These are phyloP conservation scores for Podila epigama DNA, from an alignment of 192 early-diverging fungal species.

Conservation along the genomic window DNA sequence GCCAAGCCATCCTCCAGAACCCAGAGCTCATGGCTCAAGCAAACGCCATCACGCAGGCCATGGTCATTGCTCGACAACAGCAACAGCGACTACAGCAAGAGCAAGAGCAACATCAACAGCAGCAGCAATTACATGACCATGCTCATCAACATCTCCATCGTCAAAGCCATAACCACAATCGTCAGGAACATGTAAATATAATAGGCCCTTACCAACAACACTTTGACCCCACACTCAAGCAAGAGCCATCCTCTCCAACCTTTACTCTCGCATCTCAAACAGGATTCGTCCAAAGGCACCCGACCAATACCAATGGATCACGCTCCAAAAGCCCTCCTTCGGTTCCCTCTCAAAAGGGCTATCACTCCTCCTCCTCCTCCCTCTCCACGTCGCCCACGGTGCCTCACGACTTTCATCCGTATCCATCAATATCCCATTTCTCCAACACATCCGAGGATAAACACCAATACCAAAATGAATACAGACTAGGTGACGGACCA, in stretches of 20 bases:
- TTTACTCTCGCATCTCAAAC: background rate
- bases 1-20: slow-evolving; percentile 42
- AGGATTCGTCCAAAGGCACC: background rate
- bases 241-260: background rate
- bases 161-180: slow-evolving; percentile 10
- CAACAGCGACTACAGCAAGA: slow-evolving; percentile 7
- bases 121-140: slow-evolving; percentile 7
- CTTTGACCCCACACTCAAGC: background rate
- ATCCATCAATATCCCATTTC: too few relatives aligned
- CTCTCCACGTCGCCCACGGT: background rate
- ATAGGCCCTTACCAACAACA: too few relatives aligned
- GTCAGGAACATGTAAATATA: slow-evolving; percentile 6
- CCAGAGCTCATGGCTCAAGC: slow-evolving; percentile 46
- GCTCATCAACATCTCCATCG: slow-evolving; percentile 9
- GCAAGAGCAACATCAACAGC: slow-evolving; percentile 17
- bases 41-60: slow-evolving; percentile 40
- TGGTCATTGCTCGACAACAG: slow-evolving; percentile 37
- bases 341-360: background rate
- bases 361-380: background rate
- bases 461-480: background rate
- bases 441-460: background rate
- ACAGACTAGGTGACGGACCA: background rate
- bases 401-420: background rate
- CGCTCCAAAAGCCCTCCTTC: background rate
- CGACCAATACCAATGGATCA: background rate